Conservation (phyloP, 176 grass and related monocot species). For the Sorghum bicolor region Sorghum_bicolor_NCBIv3 NC_012870.2:79582001-79582500, state of each 20-base stretch:
- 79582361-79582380: no score
- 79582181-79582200: not conserved
- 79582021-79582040: slow-evolving; percentile 16
- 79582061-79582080: slow-evolving; percentile 31
- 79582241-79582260: no score
- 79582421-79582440: no score
- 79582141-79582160: not conserved
- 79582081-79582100: not conserved
- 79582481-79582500: no score
- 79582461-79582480: no score
- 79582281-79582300: not conserved
- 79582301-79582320: not conserved
- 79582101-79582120: not conserved
- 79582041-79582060: slow-evolving; percentile 27
- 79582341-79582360: no score
- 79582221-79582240: not conserved
- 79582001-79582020: not conserved
- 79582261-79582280: not conserved
- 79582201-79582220: not conserved
- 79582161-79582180: slow-evolving; percentile 5
- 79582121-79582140: not conserved
- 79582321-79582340: no score
- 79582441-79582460: no score
- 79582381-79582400: no score
- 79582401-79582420: no score